phyloP scores from a whole-genome alignment of 2,329 filamentous ascomycete species.

The Thermoascus crustaceus region DNA sequence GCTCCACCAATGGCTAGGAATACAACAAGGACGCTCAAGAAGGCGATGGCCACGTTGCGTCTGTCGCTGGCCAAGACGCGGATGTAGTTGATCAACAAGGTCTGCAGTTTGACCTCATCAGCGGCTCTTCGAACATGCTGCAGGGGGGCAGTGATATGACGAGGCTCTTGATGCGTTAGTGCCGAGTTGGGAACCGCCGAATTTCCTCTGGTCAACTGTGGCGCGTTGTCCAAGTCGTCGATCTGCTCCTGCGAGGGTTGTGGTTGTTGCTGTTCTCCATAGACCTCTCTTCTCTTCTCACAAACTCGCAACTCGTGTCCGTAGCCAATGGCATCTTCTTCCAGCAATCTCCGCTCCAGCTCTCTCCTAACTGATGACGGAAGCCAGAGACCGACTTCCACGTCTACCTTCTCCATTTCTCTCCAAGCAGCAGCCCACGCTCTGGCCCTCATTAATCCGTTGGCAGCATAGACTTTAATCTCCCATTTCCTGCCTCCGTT shows the following conservation, averaged over 20 bases:
- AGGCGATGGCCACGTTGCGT: conserved; percentile 44
- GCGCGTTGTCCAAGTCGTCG: conserved; percentile 11
- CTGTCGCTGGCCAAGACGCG: conserved; percentile 44
- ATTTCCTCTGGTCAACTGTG: background rate
- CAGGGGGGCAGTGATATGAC: conserved; percentile 1
- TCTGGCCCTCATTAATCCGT: conserved; percentile 83
- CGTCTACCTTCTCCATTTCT: conserved; percentile 98
- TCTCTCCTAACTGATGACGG: conserved; percentile 44
- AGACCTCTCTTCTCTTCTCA: conserved; percentile 11
- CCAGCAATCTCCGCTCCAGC: conserved; percentile 38
- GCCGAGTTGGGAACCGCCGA: conserved; percentile 2
- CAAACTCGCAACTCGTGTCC: conserved; percentile 13
- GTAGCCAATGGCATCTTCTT: conserved; percentile 29
- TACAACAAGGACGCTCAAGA: conserved; percentile 38
- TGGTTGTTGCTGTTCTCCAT: background rate
- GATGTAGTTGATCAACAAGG: conserved; percentile 47
- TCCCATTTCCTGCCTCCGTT: conserved; percentile 47
- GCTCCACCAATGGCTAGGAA: conserved; percentile 26
- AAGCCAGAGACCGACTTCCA: conserved; percentile 72
- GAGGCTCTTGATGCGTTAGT: conserved; percentile 6
- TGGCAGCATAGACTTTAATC: conserved; percentile 87
- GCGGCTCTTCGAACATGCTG: conserved; percentile 5
- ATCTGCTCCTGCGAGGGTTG: conserved; percentile 14
- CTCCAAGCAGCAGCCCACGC: conserved; percentile 93
- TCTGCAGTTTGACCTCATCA: conserved; percentile 43